These are phyloP conservation scores for Psilocybe cubensis DNA, from an alignment of 768 basidiomycete species.

Conservation along the genomic window DNA sequence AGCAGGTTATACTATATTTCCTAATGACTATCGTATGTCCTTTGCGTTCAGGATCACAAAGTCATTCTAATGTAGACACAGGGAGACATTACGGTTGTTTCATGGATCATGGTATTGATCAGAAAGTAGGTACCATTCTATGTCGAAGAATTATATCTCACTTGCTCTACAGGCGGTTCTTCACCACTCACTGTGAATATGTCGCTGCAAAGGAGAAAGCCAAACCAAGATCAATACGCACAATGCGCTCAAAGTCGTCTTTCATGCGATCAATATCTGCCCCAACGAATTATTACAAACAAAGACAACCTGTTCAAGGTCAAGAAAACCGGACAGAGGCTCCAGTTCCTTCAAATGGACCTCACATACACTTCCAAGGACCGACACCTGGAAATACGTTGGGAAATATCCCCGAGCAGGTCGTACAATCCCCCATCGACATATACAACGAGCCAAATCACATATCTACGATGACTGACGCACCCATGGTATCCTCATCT, in stretches of 20 bases:
- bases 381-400: slow-evolving; percentile 27
- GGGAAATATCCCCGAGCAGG: neutral
- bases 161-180: slow-evolving; percentile 39
- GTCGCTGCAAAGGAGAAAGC: slow-evolving; percentile 27
- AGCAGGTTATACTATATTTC: slow-evolving; percentile 54
- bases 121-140: slow-evolving; percentile 43
- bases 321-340: slow-evolving; percentile 10
- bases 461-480: slow-evolving; percentile 10
- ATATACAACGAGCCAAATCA: neutral
- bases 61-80: slow-evolving; percentile 15
- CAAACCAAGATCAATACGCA: slow-evolving; percentile 15
- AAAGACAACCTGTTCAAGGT: slow-evolving; percentile 14
- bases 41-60: neutral
- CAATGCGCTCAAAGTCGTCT: slow-evolving; percentile 26
- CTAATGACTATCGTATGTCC: slow-evolving; percentile 52
- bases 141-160: neutral
- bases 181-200: slow-evolving; percentile 46
- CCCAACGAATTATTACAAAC: slow-evolving; percentile 27
- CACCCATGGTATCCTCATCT: slow-evolving; percentile 21
- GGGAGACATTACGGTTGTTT: slow-evolving; percentile 54
- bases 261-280: slow-evolving; percentile 38
- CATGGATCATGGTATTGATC: slow-evolving; percentile 71
- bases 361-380: slow-evolving; percentile 18
- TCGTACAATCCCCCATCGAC: neutral
- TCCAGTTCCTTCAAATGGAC: neutral